Evolutionary conservation across 768 basidiomycete species (phyloP), one percentile per base, ranked within the genome.

Genomic region (Calocybe gangraenosa): DNA sequence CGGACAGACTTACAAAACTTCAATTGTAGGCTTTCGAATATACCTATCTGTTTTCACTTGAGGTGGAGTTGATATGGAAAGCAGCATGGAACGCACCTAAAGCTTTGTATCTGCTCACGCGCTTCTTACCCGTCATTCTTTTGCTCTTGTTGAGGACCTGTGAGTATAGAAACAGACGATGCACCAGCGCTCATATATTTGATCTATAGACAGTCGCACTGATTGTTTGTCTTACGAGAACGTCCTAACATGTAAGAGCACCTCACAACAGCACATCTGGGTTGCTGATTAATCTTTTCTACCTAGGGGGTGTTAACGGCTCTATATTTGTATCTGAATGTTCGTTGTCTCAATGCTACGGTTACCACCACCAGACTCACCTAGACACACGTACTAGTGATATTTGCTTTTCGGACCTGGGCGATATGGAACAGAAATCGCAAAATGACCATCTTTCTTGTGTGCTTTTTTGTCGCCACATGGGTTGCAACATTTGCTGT

Each of bases 331-430:
- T 23, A n/a, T 40, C 39, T 15, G 45, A 46, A 25, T 17, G 45
- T 46, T 18, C 20, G 45, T 35, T n/a, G n/a, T n/a, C n/a, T n/a
- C 34, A 35, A 18, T 35, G 14, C 17, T 18, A 6, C 13, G 11
- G 4, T 7, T 25, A 25, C 8, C 9, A 10, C 7, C 6, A 9
- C 15, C n/a, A 30, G 11, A 19, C 13, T 14, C 20, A 18, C n/a
- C 8, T 7, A 4, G 10, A 7, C 22, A 5, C 34, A 7, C 18
- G 14, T 3, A 14, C 6, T 17, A 46, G 45, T 35, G 21, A 36
- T 46, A 40, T 46, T 46, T 18, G 45, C 45, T 10, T 22, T 46
- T 14, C n/a, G 45, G 6, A 40, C 45, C 4, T 46, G 45, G 45
- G 45, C 45, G 10, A 39, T 46, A 14, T 46, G 38, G 39, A 32